Conservation (phyloP, 106 monocot genomes). For the Apostasia shenzhenica region DNA sequence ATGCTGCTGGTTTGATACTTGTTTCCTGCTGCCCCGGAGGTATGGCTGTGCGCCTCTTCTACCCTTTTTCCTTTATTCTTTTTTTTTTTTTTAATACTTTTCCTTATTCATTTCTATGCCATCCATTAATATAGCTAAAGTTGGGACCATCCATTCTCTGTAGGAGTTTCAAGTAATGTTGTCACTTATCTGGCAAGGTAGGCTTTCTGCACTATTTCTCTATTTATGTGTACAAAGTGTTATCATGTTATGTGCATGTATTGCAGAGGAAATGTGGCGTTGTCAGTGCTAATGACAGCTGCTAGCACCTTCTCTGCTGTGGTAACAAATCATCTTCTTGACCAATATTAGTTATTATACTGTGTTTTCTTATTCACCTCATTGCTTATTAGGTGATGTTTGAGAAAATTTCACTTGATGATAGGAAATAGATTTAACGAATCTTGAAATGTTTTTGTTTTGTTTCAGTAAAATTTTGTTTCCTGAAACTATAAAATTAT, state of each 20-base stretch:
- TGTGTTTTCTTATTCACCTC: not conserved
- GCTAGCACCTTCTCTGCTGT: conserved; percentile 74
- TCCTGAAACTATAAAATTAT: too few relatives aligned
- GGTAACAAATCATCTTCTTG: conserved; percentile 23
- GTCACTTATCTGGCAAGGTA: conserved; percentile 91
- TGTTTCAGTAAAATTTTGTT: too few relatives aligned
- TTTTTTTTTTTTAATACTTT: not conserved
- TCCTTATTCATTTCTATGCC: not conserved
- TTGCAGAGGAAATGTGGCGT: conserved; percentile 85
- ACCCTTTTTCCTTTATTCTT: not conserved
- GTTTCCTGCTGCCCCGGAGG: conserved; percentile 98
- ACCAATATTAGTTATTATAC: not conserved
- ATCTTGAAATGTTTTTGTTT: too few relatives aligned
- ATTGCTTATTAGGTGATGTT: not conserved
- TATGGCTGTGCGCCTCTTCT: conserved; percentile 7
- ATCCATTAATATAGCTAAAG: not conserved
- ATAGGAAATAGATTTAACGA: too few relatives aligned
- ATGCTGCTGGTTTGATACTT: conserved; percentile 88
- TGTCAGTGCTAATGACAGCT: conserved; percentile 94
- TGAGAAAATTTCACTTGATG: not conserved
- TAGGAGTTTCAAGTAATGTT: conserved; percentile 92
- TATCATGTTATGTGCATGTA: conserved; percentile 13
- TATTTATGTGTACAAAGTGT: not conserved
- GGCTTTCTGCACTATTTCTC: not conserved
- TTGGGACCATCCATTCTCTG: conserved; percentile 10